These are phyloP conservation scores for Colletotrichum godetiae DNA, from an alignment of 2,329 filamentous ascomycete species.

Conservation along the genomic window DNA sequence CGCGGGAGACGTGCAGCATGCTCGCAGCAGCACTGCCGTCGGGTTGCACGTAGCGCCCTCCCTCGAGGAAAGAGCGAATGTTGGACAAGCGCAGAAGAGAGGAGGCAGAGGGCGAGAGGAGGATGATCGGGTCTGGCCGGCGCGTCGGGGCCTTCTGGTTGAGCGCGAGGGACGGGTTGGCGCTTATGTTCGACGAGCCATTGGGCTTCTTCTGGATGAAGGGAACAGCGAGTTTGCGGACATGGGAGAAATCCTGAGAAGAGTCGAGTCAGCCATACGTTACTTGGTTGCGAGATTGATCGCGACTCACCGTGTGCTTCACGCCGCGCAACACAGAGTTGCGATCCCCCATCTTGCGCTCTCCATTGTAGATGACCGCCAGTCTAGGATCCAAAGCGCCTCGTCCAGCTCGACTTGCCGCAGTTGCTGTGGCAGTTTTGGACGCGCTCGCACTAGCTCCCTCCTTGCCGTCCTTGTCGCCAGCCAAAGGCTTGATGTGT, in stretches of 20 bases:
- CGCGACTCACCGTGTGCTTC: conserved; percentile 80
- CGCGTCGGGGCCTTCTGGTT: conserved; percentile 64
- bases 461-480: conserved; percentile 63
- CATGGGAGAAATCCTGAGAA: conserved; percentile 87
- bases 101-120: conserved; percentile 94
- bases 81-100: conserved; percentile 96
- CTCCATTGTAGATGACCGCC: conserved; percentile 89
- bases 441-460: conserved; percentile 50
- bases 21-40: conserved; percentile 77
- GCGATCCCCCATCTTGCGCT: conserved; percentile 91
- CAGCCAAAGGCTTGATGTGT: conserved; percentile 87
- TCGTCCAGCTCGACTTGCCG: conserved; percentile 67
- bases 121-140: conserved; percentile 86
- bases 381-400: conserved; percentile 82
- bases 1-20: conserved; percentile 87
- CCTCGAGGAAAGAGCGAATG: conserved; percentile 92
- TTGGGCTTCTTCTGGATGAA: conserved; percentile 76
- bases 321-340: conserved; percentile 89
- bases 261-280: background rate
- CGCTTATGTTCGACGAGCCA: conserved; percentile 51
- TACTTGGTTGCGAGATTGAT: background rate
- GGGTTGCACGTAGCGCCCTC: conserved; percentile 82
- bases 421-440: conserved; percentile 52
- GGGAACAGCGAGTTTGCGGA: conserved; percentile 84
- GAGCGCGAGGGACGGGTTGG: conserved; percentile 60